phyloP scores from a whole-genome alignment of 2,329 filamentous ascomycete genomes.

The Colletotrichum sp. region DNA sequence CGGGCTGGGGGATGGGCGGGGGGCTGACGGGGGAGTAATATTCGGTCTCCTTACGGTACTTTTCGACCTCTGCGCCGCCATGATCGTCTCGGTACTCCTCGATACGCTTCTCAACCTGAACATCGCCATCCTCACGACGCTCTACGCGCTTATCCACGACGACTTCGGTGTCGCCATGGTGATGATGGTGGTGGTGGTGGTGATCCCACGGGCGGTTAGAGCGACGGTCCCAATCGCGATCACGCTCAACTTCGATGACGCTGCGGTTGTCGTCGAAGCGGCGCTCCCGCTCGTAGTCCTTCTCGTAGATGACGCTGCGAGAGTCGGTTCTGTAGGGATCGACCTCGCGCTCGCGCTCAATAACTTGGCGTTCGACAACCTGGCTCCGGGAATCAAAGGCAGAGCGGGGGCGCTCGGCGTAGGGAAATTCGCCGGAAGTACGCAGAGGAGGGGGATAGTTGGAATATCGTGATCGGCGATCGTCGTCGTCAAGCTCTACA shows the following conservation, averaged over 20 bases:
- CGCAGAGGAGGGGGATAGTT: slow-evolving; percentile 34
- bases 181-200: slow-evolving; percentile 24
- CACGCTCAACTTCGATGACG: slow-evolving; percentile 44
- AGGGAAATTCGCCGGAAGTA: slow-evolving; percentile 42
- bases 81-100: slow-evolving; percentile 54
- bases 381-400: slow-evolving; percentile 44
- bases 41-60: slow-evolving; percentile 66
- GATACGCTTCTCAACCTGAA: slow-evolving; percentile 59
- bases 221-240: slow-evolving; percentile 35
- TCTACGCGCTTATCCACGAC: slow-evolving; percentile 46
- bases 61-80: slow-evolving; percentile 57
- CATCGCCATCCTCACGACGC: slow-evolving; percentile 52
- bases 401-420: slow-evolving; percentile 57
- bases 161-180: slow-evolving; percentile 42
- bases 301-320: slow-evolving; percentile 35
- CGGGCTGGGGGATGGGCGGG: slow-evolving; percentile 45
- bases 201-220: slow-evolving; percentile 33
- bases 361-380: slow-evolving; percentile 24
- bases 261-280: slow-evolving; percentile 23
- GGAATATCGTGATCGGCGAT: slow-evolving; percentile 48
- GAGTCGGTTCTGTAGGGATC: slow-evolving; percentile 25
- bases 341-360: slow-evolving; percentile 26
- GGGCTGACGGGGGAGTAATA: slow-evolving; percentile 61
- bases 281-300: slow-evolving; percentile 32
- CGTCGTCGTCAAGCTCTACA: slow-evolving; percentile 49